A percentile compares a stretch with the other conserved stretches of the same genome.
phyloP scores from a whole-genome alignment of 129 eudicot genomes.

The Cynara cardunculus region DNA sequence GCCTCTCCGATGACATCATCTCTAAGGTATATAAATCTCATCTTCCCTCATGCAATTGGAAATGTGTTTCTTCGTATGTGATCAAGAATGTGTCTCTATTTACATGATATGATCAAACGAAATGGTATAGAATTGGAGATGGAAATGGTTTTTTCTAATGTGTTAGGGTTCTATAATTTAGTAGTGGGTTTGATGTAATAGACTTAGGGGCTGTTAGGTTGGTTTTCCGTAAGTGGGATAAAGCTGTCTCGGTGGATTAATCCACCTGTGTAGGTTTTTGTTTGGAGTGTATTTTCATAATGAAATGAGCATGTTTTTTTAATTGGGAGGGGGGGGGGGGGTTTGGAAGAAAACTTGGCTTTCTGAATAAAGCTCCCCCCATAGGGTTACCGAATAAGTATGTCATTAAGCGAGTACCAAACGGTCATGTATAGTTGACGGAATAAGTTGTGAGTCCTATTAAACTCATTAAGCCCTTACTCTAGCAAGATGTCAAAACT shows the following conservation, averaged over 20 bases:
- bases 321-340: too few species aligned
- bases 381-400: too few species aligned
- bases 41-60: neutral
- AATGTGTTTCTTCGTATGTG: neutral
- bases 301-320: too few species aligned
- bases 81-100: neutral
- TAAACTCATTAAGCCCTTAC: neutral
- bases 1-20: slow-evolving; percentile 40
- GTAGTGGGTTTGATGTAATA: neutral
- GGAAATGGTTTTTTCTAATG: neutral
- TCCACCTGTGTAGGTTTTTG: too few species aligned
- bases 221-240: too few species aligned
- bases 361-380: too few species aligned
- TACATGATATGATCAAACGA: neutral
- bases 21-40: slow-evolving; percentile 41
- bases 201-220: neutral
- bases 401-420: too few species aligned
- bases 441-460: too few species aligned
- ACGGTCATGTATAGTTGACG: too few species aligned
- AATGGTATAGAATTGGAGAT: neutral
- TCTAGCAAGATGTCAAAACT: neutral
- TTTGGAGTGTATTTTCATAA: too few species aligned
- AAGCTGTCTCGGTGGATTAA: too few species aligned
- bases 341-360: too few species aligned
- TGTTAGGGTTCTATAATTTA: slow-evolving; percentile 17